These are phyloP conservation scores for Insectozyma bohioensis DNA, from an alignment of 1,139 yeast species.

Conservation along the genomic window DNA sequence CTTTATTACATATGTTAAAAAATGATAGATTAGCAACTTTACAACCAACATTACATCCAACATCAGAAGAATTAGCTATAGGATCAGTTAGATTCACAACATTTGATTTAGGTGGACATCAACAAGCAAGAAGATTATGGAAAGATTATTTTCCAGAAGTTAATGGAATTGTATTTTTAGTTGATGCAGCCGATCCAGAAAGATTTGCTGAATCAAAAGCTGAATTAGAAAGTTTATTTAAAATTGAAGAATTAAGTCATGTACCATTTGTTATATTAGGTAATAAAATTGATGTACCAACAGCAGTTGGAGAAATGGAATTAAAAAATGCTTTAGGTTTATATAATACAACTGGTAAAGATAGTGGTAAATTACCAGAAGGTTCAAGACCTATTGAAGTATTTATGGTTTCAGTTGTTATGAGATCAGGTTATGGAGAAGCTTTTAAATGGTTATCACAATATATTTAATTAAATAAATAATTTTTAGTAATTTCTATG, in stretches of 20 bases:
- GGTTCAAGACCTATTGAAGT: conserved; percentile 91
- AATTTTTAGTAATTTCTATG: neutral
- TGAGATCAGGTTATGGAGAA: conserved; percentile 96
- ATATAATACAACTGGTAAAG: conserved; percentile 82
- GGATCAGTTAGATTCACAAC: conserved; percentile 97
- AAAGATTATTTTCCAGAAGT: conserved; percentile 99
- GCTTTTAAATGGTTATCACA: conserved; percentile 97
- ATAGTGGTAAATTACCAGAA: conserved; percentile 66
- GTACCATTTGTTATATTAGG: conserved; percentile 95
- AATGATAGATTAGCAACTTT: conserved; percentile 97
- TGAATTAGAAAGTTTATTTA: conserved; percentile 88
- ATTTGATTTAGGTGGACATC: conserved; percentile 97
- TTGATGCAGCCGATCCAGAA: conserved; percentile 95
- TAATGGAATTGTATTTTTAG: conserved; percentile 93
- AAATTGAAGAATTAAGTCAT: conserved; percentile 81
- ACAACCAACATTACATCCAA: conserved; percentile 98
- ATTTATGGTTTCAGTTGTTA: conserved; percentile 95
- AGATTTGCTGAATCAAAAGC: conserved; percentile 94
- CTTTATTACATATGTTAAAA: conserved; percentile 93
- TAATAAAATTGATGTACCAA: conserved; percentile 92
- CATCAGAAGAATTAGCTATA: conserved; percentile 95
- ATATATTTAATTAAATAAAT: conserved; percentile 54
- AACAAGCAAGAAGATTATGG: conserved; percentile 99
- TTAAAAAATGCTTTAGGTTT: conserved; percentile 88
- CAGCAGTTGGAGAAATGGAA: conserved; percentile 94